phyloP scores from a whole-genome alignment of 2,329 filamentous ascomycete species.

The Parastagonospora avenae region DNA sequence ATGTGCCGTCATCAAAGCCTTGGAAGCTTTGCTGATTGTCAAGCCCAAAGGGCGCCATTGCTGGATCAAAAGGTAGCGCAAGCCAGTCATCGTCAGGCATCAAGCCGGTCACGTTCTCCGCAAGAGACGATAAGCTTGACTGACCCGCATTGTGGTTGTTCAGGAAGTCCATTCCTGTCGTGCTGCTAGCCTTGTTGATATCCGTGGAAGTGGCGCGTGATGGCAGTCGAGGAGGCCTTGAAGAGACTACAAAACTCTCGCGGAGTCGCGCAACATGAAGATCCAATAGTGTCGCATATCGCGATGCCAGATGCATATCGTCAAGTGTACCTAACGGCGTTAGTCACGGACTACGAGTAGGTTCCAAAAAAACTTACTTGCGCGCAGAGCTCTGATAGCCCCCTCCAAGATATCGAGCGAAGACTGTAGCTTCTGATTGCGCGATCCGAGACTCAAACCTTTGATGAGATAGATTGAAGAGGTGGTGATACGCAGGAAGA shows the following conservation, averaged over 20 bases:
- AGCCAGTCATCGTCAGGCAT: slow-evolving; percentile 48
- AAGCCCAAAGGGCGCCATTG: slow-evolving; percentile 47
- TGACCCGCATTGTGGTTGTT: slow-evolving; percentile 44
- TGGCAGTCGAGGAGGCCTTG: slow-evolving; percentile 41
- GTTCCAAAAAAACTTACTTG: slow-evolving; percentile 30
- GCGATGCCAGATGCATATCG: slow-evolving; percentile 58
- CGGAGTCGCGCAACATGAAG: slow-evolving; percentile 44
- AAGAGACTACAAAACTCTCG: slow-evolving; percentile 45
- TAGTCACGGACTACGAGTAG: background rate
- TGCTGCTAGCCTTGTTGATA: slow-evolving; percentile 29
- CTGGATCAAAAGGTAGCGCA: slow-evolving; percentile 46
- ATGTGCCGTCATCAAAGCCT: slow-evolving; percentile 45
- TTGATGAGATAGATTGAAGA: slow-evolving; percentile 62
- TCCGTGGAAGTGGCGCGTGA: slow-evolving; percentile 38
- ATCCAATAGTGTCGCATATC: slow-evolving; percentile 58
- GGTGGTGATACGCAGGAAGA: slow-evolving; percentile 60
- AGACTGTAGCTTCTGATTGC: slow-evolving; percentile 55
- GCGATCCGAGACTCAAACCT: slow-evolving; percentile 56
- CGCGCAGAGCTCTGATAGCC: slow-evolving; percentile 55
- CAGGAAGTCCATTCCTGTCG: slow-evolving; percentile 43
- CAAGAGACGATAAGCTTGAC: slow-evolving; percentile 42
- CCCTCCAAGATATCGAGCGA: slow-evolving; percentile 56
- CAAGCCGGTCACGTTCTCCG: slow-evolving; percentile 41
- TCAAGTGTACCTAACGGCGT: slow-evolving; percentile 49
- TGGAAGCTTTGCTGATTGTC: slow-evolving; percentile 43